Conservation (phyloP, 495 filamentous ascomycete genomes). For the Talaromyces liani region DNA sequence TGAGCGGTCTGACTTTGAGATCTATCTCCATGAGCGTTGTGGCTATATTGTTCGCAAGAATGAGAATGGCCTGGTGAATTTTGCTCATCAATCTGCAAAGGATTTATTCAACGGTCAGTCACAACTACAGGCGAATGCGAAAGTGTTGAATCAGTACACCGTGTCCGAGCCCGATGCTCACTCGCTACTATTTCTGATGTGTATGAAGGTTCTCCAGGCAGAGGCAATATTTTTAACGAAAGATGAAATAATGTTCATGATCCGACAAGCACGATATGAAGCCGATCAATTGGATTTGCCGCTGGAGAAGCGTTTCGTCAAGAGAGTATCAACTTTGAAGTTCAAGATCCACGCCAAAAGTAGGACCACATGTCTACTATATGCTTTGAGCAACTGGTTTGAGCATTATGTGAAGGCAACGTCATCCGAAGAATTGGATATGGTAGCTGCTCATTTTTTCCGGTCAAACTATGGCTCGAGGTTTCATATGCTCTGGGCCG, state of each 20-base stretch:
- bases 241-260: neutral
- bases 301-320: neutral
- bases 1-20: neutral
- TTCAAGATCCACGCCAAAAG: neutral
- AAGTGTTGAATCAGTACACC: neutral
- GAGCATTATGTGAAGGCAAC: neutral
- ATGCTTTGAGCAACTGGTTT: neutral
- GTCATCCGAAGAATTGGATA: neutral
- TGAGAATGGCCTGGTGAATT: neutral
- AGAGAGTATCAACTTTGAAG: neutral
- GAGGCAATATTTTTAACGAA: neutral
- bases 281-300: neutral
- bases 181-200: neutral
- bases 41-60: neutral
- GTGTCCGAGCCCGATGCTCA: neutral
- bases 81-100: constrained; percentile 1
- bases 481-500: neutral
- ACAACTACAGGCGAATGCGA: neutral
- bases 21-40: neutral
- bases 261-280: neutral
- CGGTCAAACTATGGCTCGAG: neutral
- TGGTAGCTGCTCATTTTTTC: neutral
- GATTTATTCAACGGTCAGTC: neutral
- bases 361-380: neutral
- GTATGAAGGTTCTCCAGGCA: neutral